These are phyloP conservation scores for Arthrinium phaeospermum DNA, from an alignment of 2,329 filamentous ascomycete genomes.

Conservation along the genomic window DNA sequence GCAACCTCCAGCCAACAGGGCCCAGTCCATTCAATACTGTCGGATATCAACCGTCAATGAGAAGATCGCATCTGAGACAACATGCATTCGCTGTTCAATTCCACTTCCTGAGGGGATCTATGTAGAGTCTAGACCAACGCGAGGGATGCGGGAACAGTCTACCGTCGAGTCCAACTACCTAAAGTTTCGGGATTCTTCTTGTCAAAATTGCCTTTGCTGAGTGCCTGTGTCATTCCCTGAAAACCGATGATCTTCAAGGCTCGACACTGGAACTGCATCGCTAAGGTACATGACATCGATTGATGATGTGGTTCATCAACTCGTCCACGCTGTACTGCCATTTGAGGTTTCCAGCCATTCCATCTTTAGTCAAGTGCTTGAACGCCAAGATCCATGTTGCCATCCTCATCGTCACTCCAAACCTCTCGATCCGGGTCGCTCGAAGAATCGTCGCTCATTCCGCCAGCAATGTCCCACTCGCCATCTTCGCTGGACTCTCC, in stretches of 20 bases:
- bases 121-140: not conserved
- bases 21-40: not conserved
- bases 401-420: not conserved
- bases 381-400: not conserved
- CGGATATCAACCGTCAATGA: not conserved
- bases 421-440: not conserved
- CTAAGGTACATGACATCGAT: not conserved
- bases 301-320: not conserved
- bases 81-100: conserved; percentile 2
- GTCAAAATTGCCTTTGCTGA: conserved; percentile 3
- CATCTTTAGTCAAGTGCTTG: not conserved
- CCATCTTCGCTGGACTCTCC: not conserved
- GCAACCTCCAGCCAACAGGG: not conserved
- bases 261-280: not conserved
- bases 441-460: not conserved
- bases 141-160: not conserved
- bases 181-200: not conserved
- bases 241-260: not conserved
- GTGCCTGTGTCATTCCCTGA: not conserved
- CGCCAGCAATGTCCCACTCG: not conserved
- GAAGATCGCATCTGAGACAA: conserved; percentile 10
- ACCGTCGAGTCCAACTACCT: not conserved
- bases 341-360: not conserved
- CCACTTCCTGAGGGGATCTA: not conserved
- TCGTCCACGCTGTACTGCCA: not conserved